Base-by-base conservation (phyloP, 1,139 yeast species). In the Magnusiomyces fungicola region DNA sequence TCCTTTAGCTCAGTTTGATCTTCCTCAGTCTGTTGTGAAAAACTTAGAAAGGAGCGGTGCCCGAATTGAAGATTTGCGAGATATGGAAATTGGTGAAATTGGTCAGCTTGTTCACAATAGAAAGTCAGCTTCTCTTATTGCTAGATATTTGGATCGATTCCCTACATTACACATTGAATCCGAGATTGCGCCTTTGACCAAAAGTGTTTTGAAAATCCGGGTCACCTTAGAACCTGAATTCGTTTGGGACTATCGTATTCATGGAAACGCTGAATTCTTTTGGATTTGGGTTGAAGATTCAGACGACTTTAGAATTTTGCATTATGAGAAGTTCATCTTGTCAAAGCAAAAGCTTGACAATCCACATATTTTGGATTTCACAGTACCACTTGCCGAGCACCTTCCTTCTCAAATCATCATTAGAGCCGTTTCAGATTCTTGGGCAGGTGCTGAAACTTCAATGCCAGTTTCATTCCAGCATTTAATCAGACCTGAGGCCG, bases 221-320 rank as follows among this genome's bases (percentile, higher is more conserved):
- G 75, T 87, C 1, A 70, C 69, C 21, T 68, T 92, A 27, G 79
- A 74, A 40, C 82, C 96, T 0, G 94, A 86, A 58, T 89, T 89
- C 63, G 68, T 72, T 2, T 92, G 97, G 97, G 96, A 87, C 65
- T 79, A 74, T 43, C 76, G 76, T 49, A 71, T 78, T 51, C 98
- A 94, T 64, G 96, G 96, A 0, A 79, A 76, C 55, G 84, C 87
- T 2, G 95, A 89, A 63, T 76, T 81, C 58, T 94, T 90, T 61
- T 94, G 98, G 98, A 74, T 94, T 3, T 76, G 92, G 58, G 95
- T 90, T 12, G 96, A 89, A 65, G 85, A 94, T 23, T 83, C 84
- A 49, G 80, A 81, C 45, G 61, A 60, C 29, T 77, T 84, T 1
- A 78, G 78, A 54, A 78, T 94, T 40, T 67, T 90, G 19, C 97